Base-by-base conservation (phyloP, 495 filamentous ascomycete species). In the Penicillium cosmopolitanum region DNA sequence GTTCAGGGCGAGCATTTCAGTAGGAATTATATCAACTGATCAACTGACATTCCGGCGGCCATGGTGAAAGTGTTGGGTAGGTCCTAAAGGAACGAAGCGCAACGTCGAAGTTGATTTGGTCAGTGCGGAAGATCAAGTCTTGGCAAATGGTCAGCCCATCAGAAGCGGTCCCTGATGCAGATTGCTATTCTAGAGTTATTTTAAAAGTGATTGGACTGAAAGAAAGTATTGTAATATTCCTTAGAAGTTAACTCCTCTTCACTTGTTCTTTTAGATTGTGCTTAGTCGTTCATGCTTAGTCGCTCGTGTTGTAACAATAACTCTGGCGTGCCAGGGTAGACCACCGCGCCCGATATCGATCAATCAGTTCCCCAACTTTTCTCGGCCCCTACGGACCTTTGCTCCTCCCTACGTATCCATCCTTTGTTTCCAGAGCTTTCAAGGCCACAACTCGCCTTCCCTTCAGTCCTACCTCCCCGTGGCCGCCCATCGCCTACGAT, bases 21-120 rank as follows among this genome's bases (percentile, higher is more conserved):
- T 3, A 2, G 0, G 11, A 10, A 33, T 19, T 5, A 34, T 47
- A 60, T 23, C 11, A 28, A 48, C 7, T 15, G 31, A 5, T 11
- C 21, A 19, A 76, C 76, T 55, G 75, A 79, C 78, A 79, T 73
- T 79, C 78, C 78, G 38, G 66, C 42, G 21, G 78, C 64, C 78
- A 80, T 80, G 63, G 50, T 31, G 28, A 31, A 31, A 31, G 28
- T 31, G 28, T 31, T 31, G 28, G 28, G 28, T 31, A 1, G 28
- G 28, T 9, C 8, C 4, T 7, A 31, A 31, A 31, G 28, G 28
- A 6, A 31, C 5, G 28, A 31, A 31, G 5, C 8, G 28, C 4
- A 31, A 31, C 28, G 1, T 31, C 4, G 28, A 31, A 31, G 28
- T 31, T 9, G 28, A 31, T 31, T 31, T 42, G 52, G 51, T 59